These are phyloP conservation scores for Cantharellus cinnabarinus DNA, from an alignment of 768 basidiomycete species.

Conservation along the genomic window DNA sequence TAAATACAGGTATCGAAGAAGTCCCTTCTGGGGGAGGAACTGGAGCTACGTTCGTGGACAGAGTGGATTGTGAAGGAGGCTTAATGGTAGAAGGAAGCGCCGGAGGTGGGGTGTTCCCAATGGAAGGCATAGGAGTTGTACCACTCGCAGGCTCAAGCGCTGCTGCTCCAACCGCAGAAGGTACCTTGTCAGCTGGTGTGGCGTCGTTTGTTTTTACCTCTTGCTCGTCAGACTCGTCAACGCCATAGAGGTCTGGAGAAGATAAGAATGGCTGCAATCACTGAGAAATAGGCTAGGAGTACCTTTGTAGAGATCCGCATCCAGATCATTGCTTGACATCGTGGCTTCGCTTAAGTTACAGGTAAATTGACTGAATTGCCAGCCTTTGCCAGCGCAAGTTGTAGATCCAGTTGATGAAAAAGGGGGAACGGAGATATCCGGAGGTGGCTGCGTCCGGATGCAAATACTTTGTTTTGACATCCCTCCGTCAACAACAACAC, in stretches of 20 bases:
- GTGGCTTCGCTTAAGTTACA: background rate
- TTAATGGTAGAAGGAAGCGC: background rate
- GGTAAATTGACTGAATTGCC: too few species aligned
- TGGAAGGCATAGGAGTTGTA: background rate
- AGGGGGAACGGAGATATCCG: too few species aligned
- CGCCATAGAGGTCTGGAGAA: constrained; percentile 42
- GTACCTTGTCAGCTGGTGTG: background rate
- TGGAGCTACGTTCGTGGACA: background rate
- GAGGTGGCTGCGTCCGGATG: too few species aligned
- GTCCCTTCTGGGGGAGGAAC: background rate
- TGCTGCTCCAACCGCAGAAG: constrained; percentile 24
- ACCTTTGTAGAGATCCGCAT: constrained; percentile 84
- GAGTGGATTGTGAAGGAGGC: constrained; percentile 3
- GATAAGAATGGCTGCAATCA: background rate
- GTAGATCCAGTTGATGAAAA: too few species aligned
- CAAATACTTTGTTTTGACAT: too few species aligned
- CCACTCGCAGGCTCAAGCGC: background rate
- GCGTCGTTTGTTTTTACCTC: constrained; percentile 1
- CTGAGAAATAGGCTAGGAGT: constrained; percentile 1
- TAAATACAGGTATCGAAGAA: constrained; percentile 9
- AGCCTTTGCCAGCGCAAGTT: too few species aligned
- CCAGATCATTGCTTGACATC: constrained; percentile 12
- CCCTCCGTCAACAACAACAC: too few species aligned
- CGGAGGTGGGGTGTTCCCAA: background rate
- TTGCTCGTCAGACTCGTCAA: constrained; percentile 22